Base-by-base conservation (phyloP, 257 asterid species). In the Gynochthodes officinalis region DNA sequence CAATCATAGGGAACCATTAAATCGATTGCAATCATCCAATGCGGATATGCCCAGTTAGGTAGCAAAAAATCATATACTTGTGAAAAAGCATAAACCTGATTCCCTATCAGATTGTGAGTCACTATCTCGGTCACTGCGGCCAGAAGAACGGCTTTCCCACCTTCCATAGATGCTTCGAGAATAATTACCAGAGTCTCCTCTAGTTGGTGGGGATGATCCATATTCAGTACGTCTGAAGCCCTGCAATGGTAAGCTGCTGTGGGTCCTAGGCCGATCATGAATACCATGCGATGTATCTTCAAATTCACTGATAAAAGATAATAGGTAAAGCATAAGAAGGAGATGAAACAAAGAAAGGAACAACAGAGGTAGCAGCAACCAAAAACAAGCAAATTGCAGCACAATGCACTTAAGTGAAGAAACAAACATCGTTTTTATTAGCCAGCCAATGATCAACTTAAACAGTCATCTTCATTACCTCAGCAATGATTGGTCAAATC, bases 81-180 rank as follows among this genome's bases (percentile, higher is more conserved):
- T 19, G 74, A 48, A 71, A 63, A 64, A 73, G 72, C 49, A 70
- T 72, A 59, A 76, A 90, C 98, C 98, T 85, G 98, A 86, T 80
- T 88, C 98, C 83, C 71, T 79, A 76, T 87, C 96, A 64, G 97
- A 86, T 75, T 86, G 97, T 28, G 92, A 79, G 77, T 89, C 98
- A 73, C 80, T 83, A 53, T 93, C 97, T 66, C 86, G 91, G 71
- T 93, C 96, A 82, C 86, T 84, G 52, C 88, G 85, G 28, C 76
- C 85, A 67, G 95, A 83, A 48, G 90, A 77, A 73, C 92, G 98
- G 77, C 77, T 83, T 43, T 89, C 97, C 93, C 97, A 90, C 80
- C 92, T 87, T 48, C 93, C 96, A 75, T 86, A 78, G 74, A 18
- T 77, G 73, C 86, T 80, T 61, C 89, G 86, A 70, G 88, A 68